These are phyloP conservation scores for Pseudogymnoascus sp. DNA, from an alignment of 2,329 filamentous ascomycete genomes.

Conservation along the genomic window DNA sequence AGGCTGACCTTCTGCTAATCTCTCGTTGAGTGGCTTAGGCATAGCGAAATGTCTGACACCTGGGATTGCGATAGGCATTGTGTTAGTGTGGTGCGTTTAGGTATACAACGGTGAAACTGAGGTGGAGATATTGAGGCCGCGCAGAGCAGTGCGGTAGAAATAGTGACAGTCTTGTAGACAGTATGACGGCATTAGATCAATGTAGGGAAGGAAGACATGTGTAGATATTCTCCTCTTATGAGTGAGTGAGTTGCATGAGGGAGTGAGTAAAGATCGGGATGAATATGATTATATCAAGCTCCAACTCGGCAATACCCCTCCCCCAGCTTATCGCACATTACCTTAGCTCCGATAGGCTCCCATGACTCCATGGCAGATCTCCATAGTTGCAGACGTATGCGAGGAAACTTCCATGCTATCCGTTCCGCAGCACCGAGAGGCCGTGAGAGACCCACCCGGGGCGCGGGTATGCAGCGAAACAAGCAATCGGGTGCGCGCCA, in stretches of 20 bases:
- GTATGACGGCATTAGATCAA: conserved; percentile 61
- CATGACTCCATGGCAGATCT: neutral
- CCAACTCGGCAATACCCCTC: neutral
- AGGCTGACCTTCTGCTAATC: conserved; percentile 43
- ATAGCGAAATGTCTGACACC: conserved; percentile 64
- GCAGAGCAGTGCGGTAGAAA: conserved; percentile 84
- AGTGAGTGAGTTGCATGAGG: neutral
- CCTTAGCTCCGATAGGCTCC: neutral
- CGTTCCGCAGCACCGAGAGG: conserved; percentile 1
- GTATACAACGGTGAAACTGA: conserved; percentile 69
- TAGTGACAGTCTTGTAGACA: conserved; percentile 85
- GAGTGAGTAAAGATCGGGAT: neutral
- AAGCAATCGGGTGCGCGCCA: neutral
- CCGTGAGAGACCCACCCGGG: neutral
- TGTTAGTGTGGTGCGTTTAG: conserved; percentile 45
- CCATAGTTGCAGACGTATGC: neutral
- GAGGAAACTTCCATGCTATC: neutral
- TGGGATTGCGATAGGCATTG: conserved; percentile 52
- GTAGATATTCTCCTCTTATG: neutral
- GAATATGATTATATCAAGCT: conserved; percentile 1
- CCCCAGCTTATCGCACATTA: neutral
- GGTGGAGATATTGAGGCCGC: conserved; percentile 76
- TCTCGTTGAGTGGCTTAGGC: conserved; percentile 66
- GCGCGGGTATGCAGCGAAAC: neutral
- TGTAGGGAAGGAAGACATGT: neutral